Percentiles rank a stretch among this genome's conserved stretches.
Evolutionary conservation across 306 rosid genomes (phyloP).

Genomic region (Trifolium repens): DNA sequence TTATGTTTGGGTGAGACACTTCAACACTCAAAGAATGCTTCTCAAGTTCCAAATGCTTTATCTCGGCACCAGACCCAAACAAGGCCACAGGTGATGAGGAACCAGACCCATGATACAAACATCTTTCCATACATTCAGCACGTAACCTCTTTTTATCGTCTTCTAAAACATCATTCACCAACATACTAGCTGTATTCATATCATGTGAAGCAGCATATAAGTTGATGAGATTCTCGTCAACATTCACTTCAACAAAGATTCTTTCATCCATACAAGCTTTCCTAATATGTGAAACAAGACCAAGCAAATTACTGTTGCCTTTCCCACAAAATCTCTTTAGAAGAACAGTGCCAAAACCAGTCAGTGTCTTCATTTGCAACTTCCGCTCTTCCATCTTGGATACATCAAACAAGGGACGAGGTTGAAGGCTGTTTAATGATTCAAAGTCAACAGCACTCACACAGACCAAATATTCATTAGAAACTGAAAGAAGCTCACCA

Average conservation of each 20-base stretch:
- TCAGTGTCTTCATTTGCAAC: slow-evolving; percentile 61
- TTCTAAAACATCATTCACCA: slow-evolving; percentile 60
- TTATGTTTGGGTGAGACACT: slow-evolving; percentile 58
- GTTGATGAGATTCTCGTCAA: slow-evolving; percentile 61
- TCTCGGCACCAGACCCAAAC: slow-evolving; percentile 92
- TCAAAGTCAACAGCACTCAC: slow-evolving; percentile 73
- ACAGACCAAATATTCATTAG: slow-evolving; percentile 76
- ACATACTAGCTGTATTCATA: slow-evolving; percentile 54
- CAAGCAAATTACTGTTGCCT: slow-evolving; percentile 56
- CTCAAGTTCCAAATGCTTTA: slow-evolving; percentile 88
- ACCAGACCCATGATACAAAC: slow-evolving; percentile 71
- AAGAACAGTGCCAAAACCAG: slow-evolving; percentile 69
- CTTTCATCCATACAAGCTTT: slow-evolving; percentile 65
- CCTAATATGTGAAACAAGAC: slow-evolving; percentile 57
- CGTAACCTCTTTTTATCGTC: slow-evolving; percentile 61
- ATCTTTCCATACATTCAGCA: slow-evolving; percentile 80
- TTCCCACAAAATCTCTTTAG: slow-evolving; percentile 92
- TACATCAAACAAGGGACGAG: slow-evolving; percentile 72
- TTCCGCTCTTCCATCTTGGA: slow-evolving; percentile 60
- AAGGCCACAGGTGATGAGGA: slow-evolving; percentile 68
- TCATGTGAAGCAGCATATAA: slow-evolving; percentile 64
- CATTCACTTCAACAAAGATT: slow-evolving; percentile 67
- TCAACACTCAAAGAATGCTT: slow-evolving; percentile 80
- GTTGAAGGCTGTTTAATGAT: slow-evolving; percentile 54
- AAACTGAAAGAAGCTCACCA: slow-evolving; percentile 71